Evolutionary conservation across 1,284 basidiomycete genomes (phyloP).

Genomic region (Marasmius fiardii): DNA sequence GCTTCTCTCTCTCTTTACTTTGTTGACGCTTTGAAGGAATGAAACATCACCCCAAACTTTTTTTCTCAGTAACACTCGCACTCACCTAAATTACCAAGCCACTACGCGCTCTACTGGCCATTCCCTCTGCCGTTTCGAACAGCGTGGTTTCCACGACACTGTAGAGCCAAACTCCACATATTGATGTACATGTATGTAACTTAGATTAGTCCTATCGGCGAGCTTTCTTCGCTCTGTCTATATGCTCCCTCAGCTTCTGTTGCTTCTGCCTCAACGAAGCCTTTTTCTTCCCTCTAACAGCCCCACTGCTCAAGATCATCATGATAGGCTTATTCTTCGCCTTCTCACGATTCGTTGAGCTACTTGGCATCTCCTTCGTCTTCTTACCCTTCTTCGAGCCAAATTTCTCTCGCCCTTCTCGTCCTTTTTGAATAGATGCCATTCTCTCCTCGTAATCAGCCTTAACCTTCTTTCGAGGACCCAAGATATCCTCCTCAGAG

Average conservation of each 20-base stretch:
- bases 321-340: slow-evolving; percentile 89
- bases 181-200: not conserved
- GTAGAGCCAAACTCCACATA: too few species aligned
- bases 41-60: not conserved
- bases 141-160: too few species aligned
- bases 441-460: slow-evolving; percentile 94
- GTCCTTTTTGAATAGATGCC: slow-evolving; percentile 87
- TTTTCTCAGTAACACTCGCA: not conserved
- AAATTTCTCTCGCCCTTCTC: slow-evolving; percentile 96
- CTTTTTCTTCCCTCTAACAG: slow-evolving; percentile 85
- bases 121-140: too few species aligned
- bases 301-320: slow-evolving; percentile 81
- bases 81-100: too few species aligned
- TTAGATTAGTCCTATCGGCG: not conserved
- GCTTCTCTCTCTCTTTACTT: not conserved
- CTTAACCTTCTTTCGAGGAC: slow-evolving; percentile 92
- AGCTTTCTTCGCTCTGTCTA: slow-evolving; percentile 65
- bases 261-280: slow-evolving; percentile 86
- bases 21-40: slow-evolving; percentile 13
- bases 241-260: slow-evolving; percentile 69
- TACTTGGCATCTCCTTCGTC: slow-evolving; percentile 76
- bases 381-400: slow-evolving; percentile 88
- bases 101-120: too few species aligned
- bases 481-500: slow-evolving; percentile 90
- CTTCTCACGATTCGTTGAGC: slow-evolving; percentile 89